Base-by-base conservation (phyloP, 805 yeast species). In the Dipodascopsis tothii region DNA sequence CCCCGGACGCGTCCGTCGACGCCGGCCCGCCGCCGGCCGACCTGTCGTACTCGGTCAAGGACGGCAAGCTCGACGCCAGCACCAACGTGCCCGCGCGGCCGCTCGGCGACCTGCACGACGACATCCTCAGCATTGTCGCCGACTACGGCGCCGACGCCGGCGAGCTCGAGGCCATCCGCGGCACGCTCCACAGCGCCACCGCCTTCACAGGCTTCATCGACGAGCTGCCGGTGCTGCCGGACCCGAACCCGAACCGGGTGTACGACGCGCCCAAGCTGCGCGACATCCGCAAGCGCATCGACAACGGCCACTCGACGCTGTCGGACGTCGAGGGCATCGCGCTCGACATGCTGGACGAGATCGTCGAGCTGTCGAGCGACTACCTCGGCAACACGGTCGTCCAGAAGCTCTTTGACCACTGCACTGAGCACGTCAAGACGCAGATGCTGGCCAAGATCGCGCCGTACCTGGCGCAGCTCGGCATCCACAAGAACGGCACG, bases 401-500 rank as follows among this genome's bases (percentile, higher is more conserved):
- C 16, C 98, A 92, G 65, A 88, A 87, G 61, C 66, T 92, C 23
- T 88, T 88, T 60, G 82, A 83, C 37, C 69, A 72, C 41, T 74
- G 86, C 36, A 75, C 84, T 3, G 76, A 81, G 17, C 70, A 80
- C 2, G 71, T 87, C 45, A 84, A 85, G 58, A 81, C 84, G 54
- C 74, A 81, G 60, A 82, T 92, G 85, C 72, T 92, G 44, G 77
- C 81, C 56, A 76, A 75, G 51, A 76, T 94, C 33, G 69, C 81
- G 3, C 94, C 88, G 21, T 84, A 73, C 58, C 69, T 92, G 51
- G 84, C 96, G 1, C 94, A 86, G 55, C 81, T 90, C 71, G 92
- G 96, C 56, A 81, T 86, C 44, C 98, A 92, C 67, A 92, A 92
- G 60, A 92, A 92, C 62, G 98, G 98, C 50, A 92, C 98, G 3